Evolutionary conservation across 2,329 filamentous ascomycete species (phyloP), one percentile per base, ranked within the genome.

Genomic region (Aspergillus sp.): DNA sequence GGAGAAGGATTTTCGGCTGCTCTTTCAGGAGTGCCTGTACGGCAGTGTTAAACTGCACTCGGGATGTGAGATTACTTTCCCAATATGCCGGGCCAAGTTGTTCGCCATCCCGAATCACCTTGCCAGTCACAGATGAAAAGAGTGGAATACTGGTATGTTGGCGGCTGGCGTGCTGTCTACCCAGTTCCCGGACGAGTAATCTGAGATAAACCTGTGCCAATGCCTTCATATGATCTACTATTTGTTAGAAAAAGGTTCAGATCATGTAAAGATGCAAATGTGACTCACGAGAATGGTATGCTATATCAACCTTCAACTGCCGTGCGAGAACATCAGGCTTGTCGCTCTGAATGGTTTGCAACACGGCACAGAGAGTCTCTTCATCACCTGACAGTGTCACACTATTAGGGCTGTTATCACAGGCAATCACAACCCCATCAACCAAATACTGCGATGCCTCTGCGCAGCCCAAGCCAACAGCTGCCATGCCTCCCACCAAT

Each of bases 1-100:
- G 8, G 3, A 66, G n/a, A 4, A 62, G 43, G 1, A 59, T 35
- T n/a, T 55, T 48, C 33, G 43, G 49, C 3, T 40, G 30, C 5
- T 19, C 9, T 29, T 44, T 42, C 6, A 58, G 35, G 40, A 44
- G 5, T 4, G 37, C 37, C 1, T 30, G 30, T 5, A 59, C 30
- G 1, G 54, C 51, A 0, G 47, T 39, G 1, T 27, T 7, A 35
- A 59, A 59, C 2, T 43, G 44, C 0, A 59, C 56, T 1, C 50
- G 54, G 0, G 53, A 57, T 27, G 49, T 41, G 2, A 59, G 19
- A 29, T 55, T 58, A 11, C 33, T 36, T 29, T 45, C 44, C 56
- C 56, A 59, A 33, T 60, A 60, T 7, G 34, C 29, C 4, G 53
- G 27, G 9, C 39, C 34, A 27, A 54, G 37, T 4, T n/a, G 8